Evolutionary conservation across 2,329 filamentous ascomycete genomes (phyloP).

Genomic region (Nemania sp.): DNA sequence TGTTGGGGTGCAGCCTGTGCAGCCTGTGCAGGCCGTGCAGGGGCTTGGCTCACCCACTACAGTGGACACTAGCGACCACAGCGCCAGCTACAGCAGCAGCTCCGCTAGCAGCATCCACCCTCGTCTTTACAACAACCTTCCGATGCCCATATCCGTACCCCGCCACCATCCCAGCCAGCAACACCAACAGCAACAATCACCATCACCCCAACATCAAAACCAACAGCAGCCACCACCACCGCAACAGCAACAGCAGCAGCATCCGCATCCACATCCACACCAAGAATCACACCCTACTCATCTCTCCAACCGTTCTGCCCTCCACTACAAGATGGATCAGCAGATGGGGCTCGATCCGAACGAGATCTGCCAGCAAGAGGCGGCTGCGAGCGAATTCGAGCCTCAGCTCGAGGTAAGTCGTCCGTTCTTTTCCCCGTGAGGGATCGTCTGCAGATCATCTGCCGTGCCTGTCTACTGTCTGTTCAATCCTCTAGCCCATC

Average conservation of each 20-base stretch:
- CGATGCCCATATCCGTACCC: conserved; percentile 17
- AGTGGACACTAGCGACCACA: conserved; percentile 28
- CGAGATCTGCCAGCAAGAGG: conserved; percentile 62
- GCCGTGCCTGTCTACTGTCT: no score
- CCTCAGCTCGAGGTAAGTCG: conserved; percentile 58
- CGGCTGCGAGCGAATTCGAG: conserved; percentile 61
- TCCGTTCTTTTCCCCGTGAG: conserved; percentile 29
- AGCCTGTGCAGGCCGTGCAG: conserved; percentile 11
- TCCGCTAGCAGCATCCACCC: conserved; percentile 16
- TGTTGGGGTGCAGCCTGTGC: conserved; percentile 4
- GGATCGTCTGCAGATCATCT: no score
- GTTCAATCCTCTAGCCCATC: no score
- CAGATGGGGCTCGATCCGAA: conserved; percentile 35
- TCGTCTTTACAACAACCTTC: conserved; percentile 17
- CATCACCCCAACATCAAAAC: neutral
- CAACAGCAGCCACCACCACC: conserved; percentile 13
- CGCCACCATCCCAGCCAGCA: neutral
- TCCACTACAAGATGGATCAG: conserved; percentile 45
- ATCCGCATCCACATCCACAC: neutral
- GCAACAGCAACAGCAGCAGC: conserved; percentile 4
- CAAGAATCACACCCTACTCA: conserved; percentile 19
- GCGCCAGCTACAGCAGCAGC: conserved; percentile 18
- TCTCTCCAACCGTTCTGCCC: conserved; percentile 10
- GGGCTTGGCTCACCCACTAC: conserved; percentile 17
- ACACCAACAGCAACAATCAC: conserved; percentile 14